A percentile compares a stretch with the other conserved stretches of the same genome.
Conservation (phyloP, 2,329 filamentous ascomycete genomes). For the Westerdykella sp. region DNA sequence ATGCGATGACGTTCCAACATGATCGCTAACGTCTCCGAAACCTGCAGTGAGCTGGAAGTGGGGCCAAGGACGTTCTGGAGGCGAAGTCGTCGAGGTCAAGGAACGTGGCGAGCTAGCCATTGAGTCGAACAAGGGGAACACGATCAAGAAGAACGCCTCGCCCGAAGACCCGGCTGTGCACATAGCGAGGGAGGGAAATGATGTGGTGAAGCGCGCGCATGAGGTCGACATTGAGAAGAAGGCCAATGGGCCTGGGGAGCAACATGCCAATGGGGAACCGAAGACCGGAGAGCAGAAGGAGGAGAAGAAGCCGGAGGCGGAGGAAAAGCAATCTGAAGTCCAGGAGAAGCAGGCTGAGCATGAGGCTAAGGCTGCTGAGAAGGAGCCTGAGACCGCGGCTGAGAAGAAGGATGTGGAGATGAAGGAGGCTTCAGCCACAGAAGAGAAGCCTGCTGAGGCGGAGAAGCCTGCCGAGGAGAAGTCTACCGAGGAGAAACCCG, state of each 20-base stretch:
- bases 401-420: conserved; percentile 37
- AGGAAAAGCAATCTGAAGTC: conserved; percentile 25
- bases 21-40: too few relatives aligned
- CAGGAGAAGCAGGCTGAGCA: conserved; percentile 20
- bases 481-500: conserved; percentile 12
- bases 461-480: conserved; percentile 21
- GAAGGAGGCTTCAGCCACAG: conserved; percentile 17
- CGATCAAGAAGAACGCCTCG: conserved; percentile 57
- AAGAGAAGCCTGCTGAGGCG: conserved; percentile 17
- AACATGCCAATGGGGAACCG: conserved; percentile 32
- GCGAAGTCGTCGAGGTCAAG: conserved; percentile 53
- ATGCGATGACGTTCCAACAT: too few relatives aligned
- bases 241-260: conserved; percentile 26
- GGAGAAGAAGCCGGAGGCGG: conserved; percentile 19
- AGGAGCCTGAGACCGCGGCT: conserved; percentile 18
- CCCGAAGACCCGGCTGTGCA: conserved; percentile 56
- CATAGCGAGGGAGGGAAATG: conserved; percentile 54
- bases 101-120: conserved; percentile 55
- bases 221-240: conserved; percentile 53
- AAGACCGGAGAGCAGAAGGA: conserved; percentile 23
- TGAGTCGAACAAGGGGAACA: conserved; percentile 57
- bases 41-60: conserved; percentile 57
- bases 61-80: conserved; percentile 50
- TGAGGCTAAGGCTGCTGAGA: conserved; percentile 14
- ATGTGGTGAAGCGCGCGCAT: conserved; percentile 58